Evolutionary conservation across 345 rosid species (phyloP), one percentile per base, ranked within the genome.

Genomic region (Populus davidiana): DNA sequence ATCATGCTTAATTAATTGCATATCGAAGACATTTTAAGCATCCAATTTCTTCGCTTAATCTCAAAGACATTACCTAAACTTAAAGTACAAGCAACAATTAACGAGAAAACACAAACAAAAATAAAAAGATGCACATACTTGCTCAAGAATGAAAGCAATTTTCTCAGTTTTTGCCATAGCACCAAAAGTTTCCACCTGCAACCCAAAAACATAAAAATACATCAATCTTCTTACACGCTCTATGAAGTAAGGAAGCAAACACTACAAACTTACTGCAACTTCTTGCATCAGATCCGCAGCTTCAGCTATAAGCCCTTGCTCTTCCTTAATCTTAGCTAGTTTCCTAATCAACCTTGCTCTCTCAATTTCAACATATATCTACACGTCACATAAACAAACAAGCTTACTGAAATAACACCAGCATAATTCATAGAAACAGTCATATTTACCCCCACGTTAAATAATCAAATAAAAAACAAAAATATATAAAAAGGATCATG

Each of bases 251-350:
- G 35, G 44, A 63, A 25, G 41, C 25, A 38, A 72, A 20, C 21
- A 70, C 33, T 31, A 47, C 64, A 54, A 75, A 82, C 94, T 79
- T 71, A 96, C 99, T 39, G 99, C 99, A 83, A 96, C 93, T 90
- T 92, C 99, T 87, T 96, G 99, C 97, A 93, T 93, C 70, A 92
- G 85, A 86, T 93, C 96, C 27, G 99, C 99, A 83, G 99, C 99
- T 88, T 96, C 98, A 36, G 94, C 97, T 39, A 92, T 86, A 65
- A 83, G 84, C 77, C 96, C 97, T 14, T 93, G 99, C 23, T 80
- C 93, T 89, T 95, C 98, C 86, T 93, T 95, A 71, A 93, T 92
- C 88, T 93, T 92, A 7, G 98, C 97, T 76, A 92, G 94, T 77
- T 86, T 96, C 85, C 85, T 93, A 62, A 92, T 89, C 89, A 96